These are phyloP conservation scores for Pontederia paniculata DNA, from an alignment of 176 grass and related monocot species.

Conservation along the genomic window DNA sequence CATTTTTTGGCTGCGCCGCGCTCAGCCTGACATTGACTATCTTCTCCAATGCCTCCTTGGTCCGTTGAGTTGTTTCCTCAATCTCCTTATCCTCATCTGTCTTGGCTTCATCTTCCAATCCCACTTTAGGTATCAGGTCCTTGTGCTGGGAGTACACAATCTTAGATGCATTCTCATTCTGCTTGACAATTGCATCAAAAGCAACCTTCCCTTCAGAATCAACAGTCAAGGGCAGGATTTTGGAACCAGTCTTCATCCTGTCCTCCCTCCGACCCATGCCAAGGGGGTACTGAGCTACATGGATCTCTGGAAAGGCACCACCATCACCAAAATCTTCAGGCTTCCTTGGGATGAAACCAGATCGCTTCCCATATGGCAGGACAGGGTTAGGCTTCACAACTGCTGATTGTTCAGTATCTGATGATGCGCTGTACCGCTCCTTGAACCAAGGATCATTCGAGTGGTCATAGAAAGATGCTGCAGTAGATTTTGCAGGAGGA, in stretches of 20 bases:
- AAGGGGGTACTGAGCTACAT: slow-evolving; percentile 76
- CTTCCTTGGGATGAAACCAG: slow-evolving; percentile 62
- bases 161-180: slow-evolving; percentile 83
- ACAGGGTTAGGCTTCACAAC: slow-evolving; percentile 22
- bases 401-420: slow-evolving; percentile 12
- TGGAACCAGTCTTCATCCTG: slow-evolving; percentile 43
- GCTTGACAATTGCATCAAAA: slow-evolving; percentile 93
- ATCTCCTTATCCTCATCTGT: slow-evolving; percentile 66
- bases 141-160: slow-evolving; percentile 92
- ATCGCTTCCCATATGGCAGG: slow-evolving; percentile 61
- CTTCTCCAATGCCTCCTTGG: slow-evolving; percentile 66
- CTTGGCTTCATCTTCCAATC: slow-evolving; percentile 24
- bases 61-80: slow-evolving; percentile 69
- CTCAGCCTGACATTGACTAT: slow-evolving; percentile 80
- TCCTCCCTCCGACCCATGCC: slow-evolving; percentile 88
- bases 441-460: slow-evolving; percentile 89
- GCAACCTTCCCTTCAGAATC: slow-evolving; percentile 72
- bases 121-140: slow-evolving; percentile 74
- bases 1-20: slow-evolving; percentile 86
- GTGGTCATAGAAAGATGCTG: slow-evolving; percentile 67
- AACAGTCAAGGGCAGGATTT: slow-evolving; percentile 83
- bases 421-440: slow-evolving; percentile 53
- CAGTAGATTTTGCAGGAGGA: slow-evolving; percentile 39
- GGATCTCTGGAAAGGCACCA: slow-evolving; percentile 92
- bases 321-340: slow-evolving; percentile 77